A percentile compares a stretch with the other conserved stretches of the same genome.
phyloP scores from a whole-genome alignment of 495 filamentous ascomycete species.

The Annulohypoxylon bovei region DNA sequence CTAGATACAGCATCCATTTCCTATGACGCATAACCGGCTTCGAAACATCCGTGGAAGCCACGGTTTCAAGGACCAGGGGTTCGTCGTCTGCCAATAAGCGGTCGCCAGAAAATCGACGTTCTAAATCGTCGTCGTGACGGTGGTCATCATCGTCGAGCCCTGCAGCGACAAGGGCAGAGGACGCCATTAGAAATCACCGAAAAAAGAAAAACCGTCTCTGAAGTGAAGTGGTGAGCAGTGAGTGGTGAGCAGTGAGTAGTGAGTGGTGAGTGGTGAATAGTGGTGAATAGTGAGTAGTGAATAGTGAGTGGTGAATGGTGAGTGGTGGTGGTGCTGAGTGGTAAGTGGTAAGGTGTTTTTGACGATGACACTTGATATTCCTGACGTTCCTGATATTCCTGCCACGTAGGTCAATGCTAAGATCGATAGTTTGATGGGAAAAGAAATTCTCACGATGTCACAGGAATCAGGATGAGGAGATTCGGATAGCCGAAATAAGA shows the following conservation, averaged over 20 bases:
- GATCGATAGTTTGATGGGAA: conserved; percentile 3
- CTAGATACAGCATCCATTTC: conserved; percentile 6
- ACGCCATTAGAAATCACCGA: not conserved
- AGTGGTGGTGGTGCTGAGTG: too few species aligned
- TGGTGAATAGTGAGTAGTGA: not conserved
- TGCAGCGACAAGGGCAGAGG: not conserved
- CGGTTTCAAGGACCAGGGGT: not conserved
- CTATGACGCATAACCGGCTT: not conserved
- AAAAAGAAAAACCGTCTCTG: not conserved
- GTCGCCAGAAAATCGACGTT: conserved; percentile 5
- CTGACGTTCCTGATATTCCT: too few species aligned
- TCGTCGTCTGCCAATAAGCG: conserved; percentile 3
- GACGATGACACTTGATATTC: not conserved
- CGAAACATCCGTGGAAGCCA: not conserved
- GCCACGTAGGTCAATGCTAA: not conserved
- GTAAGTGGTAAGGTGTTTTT: not conserved
- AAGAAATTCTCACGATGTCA: conserved; percentile 6
- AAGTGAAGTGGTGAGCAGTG: not conserved
- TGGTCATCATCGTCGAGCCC: not conserved
- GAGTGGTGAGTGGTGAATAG: not conserved
- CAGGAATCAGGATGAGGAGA: not conserved
- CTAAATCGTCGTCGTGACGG: conserved; percentile 5
- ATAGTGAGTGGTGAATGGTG: not conserved
- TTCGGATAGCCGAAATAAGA: conserved; percentile 9
- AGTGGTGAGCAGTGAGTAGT: not conserved